Evolutionary conservation across 257 asterid species (phyloP).

Genomic region (Buddleja alternifolia): DNA sequence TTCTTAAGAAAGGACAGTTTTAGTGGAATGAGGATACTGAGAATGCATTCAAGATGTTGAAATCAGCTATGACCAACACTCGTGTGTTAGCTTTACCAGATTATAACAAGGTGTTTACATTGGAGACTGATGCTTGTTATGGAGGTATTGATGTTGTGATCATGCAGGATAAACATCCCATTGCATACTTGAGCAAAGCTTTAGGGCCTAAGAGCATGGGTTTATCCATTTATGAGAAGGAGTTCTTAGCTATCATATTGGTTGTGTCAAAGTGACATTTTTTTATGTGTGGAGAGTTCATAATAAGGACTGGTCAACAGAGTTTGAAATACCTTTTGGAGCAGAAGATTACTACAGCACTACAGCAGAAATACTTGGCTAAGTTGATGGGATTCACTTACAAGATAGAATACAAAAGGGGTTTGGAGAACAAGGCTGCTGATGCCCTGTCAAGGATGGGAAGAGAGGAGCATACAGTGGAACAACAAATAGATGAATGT

Average conservation of each 20-base stretch:
- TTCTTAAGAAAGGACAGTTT: neutral
- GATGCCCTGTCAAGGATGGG: neutral
- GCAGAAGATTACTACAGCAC: no score
- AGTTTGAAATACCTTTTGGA: neutral
- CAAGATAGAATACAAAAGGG: no score
- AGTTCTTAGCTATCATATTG: neutral
- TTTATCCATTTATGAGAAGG: neutral
- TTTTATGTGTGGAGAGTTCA: neutral
- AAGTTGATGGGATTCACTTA: no score
- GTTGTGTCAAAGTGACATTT: neutral
- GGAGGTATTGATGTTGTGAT: neutral
- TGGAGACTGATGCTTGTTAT: neutral
- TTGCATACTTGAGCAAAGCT: neutral
- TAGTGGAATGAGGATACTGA: neutral
- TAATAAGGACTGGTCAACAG: neutral
- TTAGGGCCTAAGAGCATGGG: neutral
- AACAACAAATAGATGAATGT: no score
- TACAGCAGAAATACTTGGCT: no score
- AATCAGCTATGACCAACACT: neutral
- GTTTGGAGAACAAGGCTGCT: no score
- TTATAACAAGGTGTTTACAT: neutral
- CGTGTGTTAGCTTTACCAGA: neutral
- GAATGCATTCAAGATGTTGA: neutral
- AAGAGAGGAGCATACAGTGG: rapidly evolving
- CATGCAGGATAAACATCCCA: neutral